Evolutionary conservation across 805 yeast species (phyloP).

Genomic region (Starmerella vitae): DNA sequence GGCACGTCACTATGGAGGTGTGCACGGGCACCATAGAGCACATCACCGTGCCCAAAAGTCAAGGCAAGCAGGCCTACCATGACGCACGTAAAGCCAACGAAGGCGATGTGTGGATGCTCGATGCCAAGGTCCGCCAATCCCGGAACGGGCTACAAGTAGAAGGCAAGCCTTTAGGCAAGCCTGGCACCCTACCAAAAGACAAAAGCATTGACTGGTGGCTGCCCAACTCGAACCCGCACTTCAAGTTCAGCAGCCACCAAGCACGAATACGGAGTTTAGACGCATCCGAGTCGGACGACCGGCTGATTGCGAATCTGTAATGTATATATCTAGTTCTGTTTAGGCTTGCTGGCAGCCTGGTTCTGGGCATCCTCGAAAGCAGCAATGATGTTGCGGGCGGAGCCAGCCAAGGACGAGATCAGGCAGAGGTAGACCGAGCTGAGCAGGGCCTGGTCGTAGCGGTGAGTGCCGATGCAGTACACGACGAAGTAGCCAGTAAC

Average conservation of each 20-base stretch:
- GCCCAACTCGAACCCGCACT: constrained; percentile 8
- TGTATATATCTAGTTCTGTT: constrained; percentile 1
- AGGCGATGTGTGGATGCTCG: constrained; percentile 81
- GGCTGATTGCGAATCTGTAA: background rate
- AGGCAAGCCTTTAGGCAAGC: background rate
- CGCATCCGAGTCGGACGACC: constrained; percentile 4
- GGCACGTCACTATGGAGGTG: constrained; percentile 65
- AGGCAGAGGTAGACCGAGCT: constrained; percentile 16
- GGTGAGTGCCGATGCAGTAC: constrained; percentile 12
- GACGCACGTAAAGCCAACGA: constrained; percentile 77
- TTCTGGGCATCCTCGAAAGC: constrained; percentile 19
- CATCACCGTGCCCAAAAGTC: constrained; percentile 75
- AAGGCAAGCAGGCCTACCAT: constrained; percentile 60
- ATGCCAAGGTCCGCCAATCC: constrained; percentile 39
- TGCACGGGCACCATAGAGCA: constrained; percentile 74
- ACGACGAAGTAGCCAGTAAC: constrained; percentile 19
- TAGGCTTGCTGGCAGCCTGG: constrained; percentile 10
- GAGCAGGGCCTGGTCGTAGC: constrained; percentile 4
- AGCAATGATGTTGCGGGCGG: constrained; percentile 20
- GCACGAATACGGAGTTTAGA: constrained; percentile 7
- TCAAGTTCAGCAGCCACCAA: constrained; percentile 9
- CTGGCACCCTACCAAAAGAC: background rate
- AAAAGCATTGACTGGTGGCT: constrained; percentile 9
- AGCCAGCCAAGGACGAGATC: constrained; percentile 17
- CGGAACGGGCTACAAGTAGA: constrained; percentile 22